Percentiles rank a stretch among this genome's conserved stretches.
Evolutionary conservation across 2,329 filamentous ascomycete genomes (phyloP).

Genomic region (Neonectria magnoliae): DNA sequence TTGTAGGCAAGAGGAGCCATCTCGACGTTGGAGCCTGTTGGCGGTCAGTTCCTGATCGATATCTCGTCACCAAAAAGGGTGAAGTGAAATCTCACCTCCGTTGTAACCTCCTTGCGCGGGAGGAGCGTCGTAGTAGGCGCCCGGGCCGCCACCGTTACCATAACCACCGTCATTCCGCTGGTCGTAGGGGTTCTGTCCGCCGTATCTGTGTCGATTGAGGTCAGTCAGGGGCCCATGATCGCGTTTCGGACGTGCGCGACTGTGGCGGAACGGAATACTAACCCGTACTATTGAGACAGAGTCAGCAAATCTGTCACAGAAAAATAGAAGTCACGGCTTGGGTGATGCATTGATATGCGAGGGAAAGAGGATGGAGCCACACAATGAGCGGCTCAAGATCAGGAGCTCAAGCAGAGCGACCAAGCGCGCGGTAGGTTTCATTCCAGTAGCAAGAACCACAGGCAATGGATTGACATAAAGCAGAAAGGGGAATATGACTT

Average conservation of each 20-base stretch:
- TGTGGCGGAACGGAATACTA: conserved; percentile 46
- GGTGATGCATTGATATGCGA: not conserved
- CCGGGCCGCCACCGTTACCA: conserved; percentile 19
- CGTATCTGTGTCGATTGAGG: conserved; percentile 57
- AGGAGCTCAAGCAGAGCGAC: not conserved
- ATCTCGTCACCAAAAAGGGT: not conserved
- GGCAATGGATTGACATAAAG: conserved; percentile 28
- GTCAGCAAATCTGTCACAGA: conserved; percentile 39
- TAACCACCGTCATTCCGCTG: conserved; percentile 55
- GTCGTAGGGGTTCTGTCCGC: conserved; percentile 68
- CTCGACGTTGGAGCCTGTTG: conserved; percentile 65
- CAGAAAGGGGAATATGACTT: conserved; percentile 37
- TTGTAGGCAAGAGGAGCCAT: conserved; percentile 73
- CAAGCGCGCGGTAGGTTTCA: not conserved
- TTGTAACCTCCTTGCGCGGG: conserved; percentile 41
- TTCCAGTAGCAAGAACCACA: conserved; percentile 1
- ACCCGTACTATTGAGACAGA: conserved; percentile 62
- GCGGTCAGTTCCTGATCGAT: not conserved
- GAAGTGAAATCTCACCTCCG: conserved; percentile 40
- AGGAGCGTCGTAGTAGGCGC: conserved; percentile 45
- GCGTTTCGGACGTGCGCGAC: conserved; percentile 11
- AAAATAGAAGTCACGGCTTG: not conserved
- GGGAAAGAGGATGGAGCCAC: not conserved
- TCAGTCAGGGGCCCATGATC: conserved; percentile 43
- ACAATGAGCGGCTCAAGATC: not conserved